Evolutionary conservation across 805 yeast genomes (phyloP), one percentile per base, ranked within the genome.

Genomic region (Wickerhamomyces bisporus): DNA sequence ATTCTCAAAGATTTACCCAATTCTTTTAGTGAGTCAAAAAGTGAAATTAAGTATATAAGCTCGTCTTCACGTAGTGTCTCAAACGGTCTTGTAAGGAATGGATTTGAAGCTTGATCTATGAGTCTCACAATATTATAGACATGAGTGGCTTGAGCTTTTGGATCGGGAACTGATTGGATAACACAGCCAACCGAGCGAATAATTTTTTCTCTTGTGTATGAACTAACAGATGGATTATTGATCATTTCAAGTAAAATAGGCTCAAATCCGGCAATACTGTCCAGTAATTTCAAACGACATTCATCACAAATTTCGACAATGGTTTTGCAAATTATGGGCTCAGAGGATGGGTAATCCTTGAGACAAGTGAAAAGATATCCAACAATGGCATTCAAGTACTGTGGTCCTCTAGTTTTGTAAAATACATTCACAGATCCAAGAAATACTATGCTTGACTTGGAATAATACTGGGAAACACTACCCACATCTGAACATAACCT

Each of bases 1-100:
- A 73, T 58, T 35, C 75, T 75, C 51, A 82, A 58, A 0, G 88
- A 86, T 39, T 79, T 81, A 0, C 87, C 93, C 4, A 86, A 63
- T 37, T 81, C 85, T n/a, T 70, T 69, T 0, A 87, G 57, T 51
- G 87, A 83, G 12, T 73, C 61, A 19, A 86, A 57, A 32, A 85
- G 58, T 18, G 88, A 79, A 3, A 68, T 52, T 1, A 73, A 50
- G 44, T 79, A 80, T 3, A 73, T 77, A 3, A 60, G 45, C 24
- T 65, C 64, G 6, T 44, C 43, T 23, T 41, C 27, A 46, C 21
- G 10, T 17, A 35, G 14, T 14, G 27, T 24, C 8, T 42, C 38
- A 5, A 43, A 30, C 3, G 47, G 48, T 32, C 40, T 41, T 11
- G 37, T 17, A 3, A 50, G 25, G 19, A 34, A 38, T 12, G 53